Base-by-base conservation (phyloP, 306 rosid genomes). In the Boehmeria nivea region DNA sequence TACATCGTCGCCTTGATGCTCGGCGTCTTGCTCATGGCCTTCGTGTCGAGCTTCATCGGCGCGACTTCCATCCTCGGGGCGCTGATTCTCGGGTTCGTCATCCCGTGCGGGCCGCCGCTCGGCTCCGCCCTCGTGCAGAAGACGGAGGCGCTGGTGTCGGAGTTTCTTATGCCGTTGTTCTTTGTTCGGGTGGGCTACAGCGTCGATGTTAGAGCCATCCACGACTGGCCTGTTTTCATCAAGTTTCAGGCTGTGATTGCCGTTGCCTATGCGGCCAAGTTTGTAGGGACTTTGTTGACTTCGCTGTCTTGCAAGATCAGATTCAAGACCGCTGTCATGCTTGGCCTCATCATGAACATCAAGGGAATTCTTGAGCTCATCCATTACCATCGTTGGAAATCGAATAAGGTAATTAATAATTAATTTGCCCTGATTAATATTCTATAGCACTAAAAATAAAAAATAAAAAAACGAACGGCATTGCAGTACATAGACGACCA, bases 301-400 rank as follows among this genome's bases (percentile, higher is more conserved):
- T 61, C 79, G n/a, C 0, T 57, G 2, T 20, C 64, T 0, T 73
- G 76, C 57, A 63, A 68, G 18, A 70, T 81, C 24, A 68, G 33
- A 55, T 34, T 54, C 11, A 70, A n/a, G 60, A 53, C 69, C 43
- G 75, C 77, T 12, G 0, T 63, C 0, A 26, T 78, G 15, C 72
- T 81, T 12, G 77, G 83, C 23, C 43, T 78, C 37, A 62, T 68
- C 7, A 12, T 81, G 70, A 81, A 69, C 64, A 16, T 65, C 63
- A 76, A 63, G 64, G 94, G 88, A 6, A 36, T 78, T 2, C 43
- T 64, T 12, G 76, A 84, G 34, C 39, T 81, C 3, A 40, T 71
- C 38, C 1, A 12, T 39, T 65, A 45, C 4, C 0, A 23, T 26
- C 47, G 51, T 10, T 36, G 75, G 73, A 52, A 8, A 39, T 4